Conservation (phyloP, 306 rosid genomes). For the Cucumis sativus region Cucumber_9930_V3 NC_026657.2:31055501-31056000, state of each 20-base stretch:
- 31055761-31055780: background rate
- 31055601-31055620: background rate
- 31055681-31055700: background rate
- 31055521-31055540: background rate
- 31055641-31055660: too few species aligned
- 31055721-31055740: background rate
- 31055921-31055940: too few species aligned
- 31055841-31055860: too few species aligned
- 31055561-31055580: background rate
- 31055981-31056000: too few species aligned
- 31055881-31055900: too few species aligned
- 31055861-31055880: too few species aligned
- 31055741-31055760: background rate
- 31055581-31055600: background rate
- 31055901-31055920: too few species aligned
- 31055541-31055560: background rate
- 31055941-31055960: background rate
- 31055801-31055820: background rate
- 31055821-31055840: too few species aligned
- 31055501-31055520: background rate
- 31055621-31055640: background rate
- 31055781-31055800: background rate
- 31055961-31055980: too few species aligned
- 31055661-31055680: background rate
- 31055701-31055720: background rate